A percentile compares a stretch with the other conserved stretches of the same genome.
Conservation (phyloP, 306 rosid species). For the Acacia acuminata region DNA sequence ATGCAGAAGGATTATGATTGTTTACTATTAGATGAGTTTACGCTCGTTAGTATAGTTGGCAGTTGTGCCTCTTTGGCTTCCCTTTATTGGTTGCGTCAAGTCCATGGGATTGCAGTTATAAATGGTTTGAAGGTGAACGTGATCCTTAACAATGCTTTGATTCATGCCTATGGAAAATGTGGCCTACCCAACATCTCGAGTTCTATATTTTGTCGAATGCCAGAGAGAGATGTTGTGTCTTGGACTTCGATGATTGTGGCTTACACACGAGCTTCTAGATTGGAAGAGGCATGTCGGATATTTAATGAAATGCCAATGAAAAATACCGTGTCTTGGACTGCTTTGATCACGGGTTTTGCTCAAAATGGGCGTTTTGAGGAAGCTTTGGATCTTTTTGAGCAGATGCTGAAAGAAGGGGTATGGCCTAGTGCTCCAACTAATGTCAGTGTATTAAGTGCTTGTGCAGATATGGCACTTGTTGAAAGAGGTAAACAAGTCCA, state of each 20-base stretch:
- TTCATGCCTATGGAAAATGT: conserved; percentile 70
- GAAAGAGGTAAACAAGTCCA: conserved; percentile 63
- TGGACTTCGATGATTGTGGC: conserved; percentile 7
- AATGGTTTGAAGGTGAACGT: conserved; percentile 44
- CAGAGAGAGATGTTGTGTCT: conserved; percentile 28
- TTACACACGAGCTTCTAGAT: conserved; percentile 30
- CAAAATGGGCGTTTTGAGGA: conserved; percentile 38
- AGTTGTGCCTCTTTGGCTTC: conserved; percentile 48
- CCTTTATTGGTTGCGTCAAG: conserved; percentile 49
- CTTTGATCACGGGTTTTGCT: conserved; percentile 49
- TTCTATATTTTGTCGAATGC: conserved; percentile 48
- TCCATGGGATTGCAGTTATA: conserved; percentile 56
- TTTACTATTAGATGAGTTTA: conserved; percentile 50
- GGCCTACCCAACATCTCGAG: conserved; percentile 39
- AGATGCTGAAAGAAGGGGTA: conserved; percentile 48
- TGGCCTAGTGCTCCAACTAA: conserved; percentile 49
- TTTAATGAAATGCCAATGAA: conserved; percentile 52
- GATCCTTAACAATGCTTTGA: conserved; percentile 51
- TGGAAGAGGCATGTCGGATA: conserved; percentile 48
- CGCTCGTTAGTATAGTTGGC: conserved; percentile 56
- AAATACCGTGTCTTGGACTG: conserved; percentile 60
- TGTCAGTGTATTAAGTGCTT: conserved; percentile 56
- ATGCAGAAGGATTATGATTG: conserved; percentile 37
- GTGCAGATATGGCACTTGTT: conserved; percentile 49
- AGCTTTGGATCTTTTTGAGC: conserved; percentile 44